A percentile compares a stretch with the other conserved stretches of the same genome.
These are phyloP conservation scores for Solanum peruvianum DNA, from an alignment of 257 asterid genomes.

Conservation along the genomic window DNA sequence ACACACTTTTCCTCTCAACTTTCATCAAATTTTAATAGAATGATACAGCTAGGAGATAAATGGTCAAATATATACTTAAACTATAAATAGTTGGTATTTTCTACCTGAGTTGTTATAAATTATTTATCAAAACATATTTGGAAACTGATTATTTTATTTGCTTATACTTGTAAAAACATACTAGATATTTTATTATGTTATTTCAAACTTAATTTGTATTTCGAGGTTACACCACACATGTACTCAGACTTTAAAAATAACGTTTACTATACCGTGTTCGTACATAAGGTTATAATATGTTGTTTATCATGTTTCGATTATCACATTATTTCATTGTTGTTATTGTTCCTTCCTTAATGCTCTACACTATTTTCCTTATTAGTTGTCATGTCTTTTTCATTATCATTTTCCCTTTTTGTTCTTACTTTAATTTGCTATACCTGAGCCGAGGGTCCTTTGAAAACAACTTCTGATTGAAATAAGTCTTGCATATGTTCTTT, in stretches of 20 bases:
- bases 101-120: neutral
- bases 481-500: neutral
- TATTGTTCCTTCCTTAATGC: neutral
- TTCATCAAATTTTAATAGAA: neutral
- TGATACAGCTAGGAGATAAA: neutral
- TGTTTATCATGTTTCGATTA: neutral
- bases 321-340: neutral
- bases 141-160: neutral
- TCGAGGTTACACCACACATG: neutral
- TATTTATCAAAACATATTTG: neutral
- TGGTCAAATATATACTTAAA: neutral
- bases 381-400: neutral
- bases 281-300: neutral
- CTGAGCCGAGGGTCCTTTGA: rapidly evolving
- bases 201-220: neutral
- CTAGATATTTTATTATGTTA: neutral
- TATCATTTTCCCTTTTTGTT: neutral
- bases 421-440: neutral
- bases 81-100: no score
- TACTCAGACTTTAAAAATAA: neutral
- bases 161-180: neutral
- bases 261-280: no score
- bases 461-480: no score
- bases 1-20: neutral
- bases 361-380: neutral